A percentile compares a stretch with the other conserved stretches of the same genome.
These are phyloP conservation scores for Trichoderma sp. DNA, from an alignment of 2,329 filamentous ascomycete species.

Conservation along the genomic window DNA sequence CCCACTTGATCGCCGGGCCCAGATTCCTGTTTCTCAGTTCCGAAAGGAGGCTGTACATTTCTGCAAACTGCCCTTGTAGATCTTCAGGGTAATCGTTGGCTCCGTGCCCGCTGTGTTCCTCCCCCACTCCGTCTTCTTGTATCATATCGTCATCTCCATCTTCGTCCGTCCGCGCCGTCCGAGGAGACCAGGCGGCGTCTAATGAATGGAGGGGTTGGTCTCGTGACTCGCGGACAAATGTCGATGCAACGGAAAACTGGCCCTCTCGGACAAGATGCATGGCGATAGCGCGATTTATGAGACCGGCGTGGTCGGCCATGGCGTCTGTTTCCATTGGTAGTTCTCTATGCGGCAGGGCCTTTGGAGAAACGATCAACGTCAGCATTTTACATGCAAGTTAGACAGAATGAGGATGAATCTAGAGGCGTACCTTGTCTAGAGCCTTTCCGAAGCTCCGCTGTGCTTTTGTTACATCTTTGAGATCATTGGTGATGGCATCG, in stretches of 20 bases:
- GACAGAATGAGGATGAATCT: too few species aligned
- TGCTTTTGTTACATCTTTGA: conserved; percentile 79
- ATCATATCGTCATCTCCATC: conserved; percentile 36
- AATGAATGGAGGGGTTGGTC: conserved; percentile 31
- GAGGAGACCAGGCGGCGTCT: conserved; percentile 21
- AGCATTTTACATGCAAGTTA: neutral
- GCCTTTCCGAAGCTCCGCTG: conserved; percentile 83
- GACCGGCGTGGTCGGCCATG: conserved; percentile 67
- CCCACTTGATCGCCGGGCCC: conserved; percentile 83
- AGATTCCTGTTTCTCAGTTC: conserved; percentile 74
- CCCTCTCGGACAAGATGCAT: conserved; percentile 97
- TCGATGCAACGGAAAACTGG: conserved; percentile 82
- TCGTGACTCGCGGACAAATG: conserved; percentile 72
- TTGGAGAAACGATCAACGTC: neutral
- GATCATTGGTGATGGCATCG: conserved; percentile 72
- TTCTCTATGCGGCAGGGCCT: conserved; percentile 50
- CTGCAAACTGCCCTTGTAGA: conserved; percentile 76
- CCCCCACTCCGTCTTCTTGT: conserved; percentile 27
- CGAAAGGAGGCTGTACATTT: conserved; percentile 88
- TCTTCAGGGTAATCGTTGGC: conserved; percentile 40
- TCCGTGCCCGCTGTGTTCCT: conserved; percentile 26
- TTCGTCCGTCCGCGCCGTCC: conserved; percentile 23
- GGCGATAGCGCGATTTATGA: conserved; percentile 90
- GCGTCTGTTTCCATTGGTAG: conserved; percentile 78
- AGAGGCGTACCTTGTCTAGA: conserved; percentile 66